A percentile compares a stretch with the other conserved stretches of the same genome.
These are phyloP conservation scores for Rostrohypoxylon terebratum DNA, from an alignment of 495 filamentous ascomycete species.

Conservation along the genomic window DNA sequence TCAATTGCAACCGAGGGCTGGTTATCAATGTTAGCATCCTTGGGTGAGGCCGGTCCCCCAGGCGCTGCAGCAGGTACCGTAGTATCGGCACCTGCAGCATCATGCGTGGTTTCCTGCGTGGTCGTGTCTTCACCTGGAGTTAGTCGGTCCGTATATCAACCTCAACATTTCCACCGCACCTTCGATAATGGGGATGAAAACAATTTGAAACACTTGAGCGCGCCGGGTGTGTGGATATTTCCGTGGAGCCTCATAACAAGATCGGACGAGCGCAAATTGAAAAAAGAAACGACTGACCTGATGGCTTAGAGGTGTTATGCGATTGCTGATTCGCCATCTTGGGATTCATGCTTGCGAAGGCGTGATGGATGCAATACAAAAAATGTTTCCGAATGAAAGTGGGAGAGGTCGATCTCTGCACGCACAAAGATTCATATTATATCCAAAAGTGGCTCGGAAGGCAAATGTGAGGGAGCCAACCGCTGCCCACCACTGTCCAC, in stretches of 20 bases:
- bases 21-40: constrained; percentile 20
- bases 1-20: constrained; percentile 17
- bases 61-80: constrained; percentile 1
- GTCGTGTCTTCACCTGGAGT: constrained; percentile 35
- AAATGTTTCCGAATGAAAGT: constrained; percentile 44
- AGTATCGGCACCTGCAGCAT: constrained; percentile 28
- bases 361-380: constrained; percentile 38
- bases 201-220: constrained; percentile 36
- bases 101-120: constrained; percentile 18
- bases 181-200: constrained; percentile 17
- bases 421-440: constrained; percentile 41
- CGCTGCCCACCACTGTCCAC: constrained; percentile 26
- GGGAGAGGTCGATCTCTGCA: constrained; percentile 42
- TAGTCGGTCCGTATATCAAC: constrained; percentile 20
- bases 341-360: constrained; percentile 25
- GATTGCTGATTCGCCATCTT: constrained; percentile 44
- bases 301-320: constrained; percentile 38
- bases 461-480: constrained; percentile 41
- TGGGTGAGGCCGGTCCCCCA: constrained; percentile 15
- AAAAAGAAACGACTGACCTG: constrained; percentile 40
- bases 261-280: constrained; percentile 25
- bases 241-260: constrained; percentile 37
- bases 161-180: constrained; percentile 20
- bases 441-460: constrained; percentile 32
- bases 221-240: constrained; percentile 34